Conservation (phyloP, 2,329 filamentous ascomycete species). For the Penicillium griseofulvum region DNA sequence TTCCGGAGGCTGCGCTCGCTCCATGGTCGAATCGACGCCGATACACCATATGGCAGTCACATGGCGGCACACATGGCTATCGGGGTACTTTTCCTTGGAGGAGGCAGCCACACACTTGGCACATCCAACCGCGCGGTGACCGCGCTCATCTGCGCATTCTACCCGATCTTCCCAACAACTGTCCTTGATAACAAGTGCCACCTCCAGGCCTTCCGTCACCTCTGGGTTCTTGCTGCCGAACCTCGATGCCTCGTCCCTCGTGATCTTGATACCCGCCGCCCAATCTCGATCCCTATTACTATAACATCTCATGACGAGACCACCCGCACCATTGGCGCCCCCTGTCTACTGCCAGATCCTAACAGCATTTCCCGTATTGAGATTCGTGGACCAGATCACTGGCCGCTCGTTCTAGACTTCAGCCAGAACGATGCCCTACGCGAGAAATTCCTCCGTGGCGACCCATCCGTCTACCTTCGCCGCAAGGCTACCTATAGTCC, state of each 20-base stretch:
- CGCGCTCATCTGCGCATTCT: constrained; percentile 84
- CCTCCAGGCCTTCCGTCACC: constrained; percentile 91
- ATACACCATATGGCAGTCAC: constrained; percentile 89
- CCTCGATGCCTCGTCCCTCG: constrained; percentile 83
- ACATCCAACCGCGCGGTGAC: constrained; percentile 85
- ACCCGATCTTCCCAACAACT: constrained; percentile 83
- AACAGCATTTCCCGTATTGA: constrained; percentile 39
- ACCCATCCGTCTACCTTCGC: constrained; percentile 72
- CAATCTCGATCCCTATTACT: constrained; percentile 69
- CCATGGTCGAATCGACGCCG: constrained; percentile 79
- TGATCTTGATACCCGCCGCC: constrained; percentile 78
- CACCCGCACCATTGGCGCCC: constrained; percentile 45
- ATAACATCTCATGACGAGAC: constrained; percentile 56
- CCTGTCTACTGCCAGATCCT: constrained; percentile 55
- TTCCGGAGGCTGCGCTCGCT: constrained; percentile 82
- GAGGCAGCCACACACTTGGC: constrained; percentile 87
- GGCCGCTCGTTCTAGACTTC: constrained; percentile 79
- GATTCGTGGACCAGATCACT: constrained; percentile 60
- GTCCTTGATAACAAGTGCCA: constrained; percentile 94
- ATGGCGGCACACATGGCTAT: constrained; percentile 90
- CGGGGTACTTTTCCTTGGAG: constrained; percentile 85
- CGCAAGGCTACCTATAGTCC: constrained; percentile 66
- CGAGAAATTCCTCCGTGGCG: constrained; percentile 59
- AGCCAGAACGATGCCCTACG: constrained; percentile 59
- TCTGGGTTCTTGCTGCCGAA: constrained; percentile 94